These are phyloP conservation scores for Fusarium staphyleae DNA, from an alignment of 2,329 filamentous ascomycete species.

Conservation along the genomic window DNA sequence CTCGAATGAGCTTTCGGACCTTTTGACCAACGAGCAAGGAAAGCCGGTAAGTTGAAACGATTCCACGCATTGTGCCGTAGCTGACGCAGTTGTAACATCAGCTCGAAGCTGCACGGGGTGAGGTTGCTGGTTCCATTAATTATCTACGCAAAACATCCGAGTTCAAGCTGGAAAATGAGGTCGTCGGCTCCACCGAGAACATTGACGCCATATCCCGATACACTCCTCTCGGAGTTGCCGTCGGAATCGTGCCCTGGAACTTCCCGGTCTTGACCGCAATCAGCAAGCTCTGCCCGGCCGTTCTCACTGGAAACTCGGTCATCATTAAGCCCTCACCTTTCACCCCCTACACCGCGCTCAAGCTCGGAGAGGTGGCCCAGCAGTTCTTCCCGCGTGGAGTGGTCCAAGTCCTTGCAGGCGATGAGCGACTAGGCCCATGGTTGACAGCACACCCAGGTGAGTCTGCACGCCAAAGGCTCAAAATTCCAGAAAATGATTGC, in stretches of 20 bases:
- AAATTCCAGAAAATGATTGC: too few relatives aligned
- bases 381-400: slow-evolving; percentile 68
- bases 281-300: slow-evolving; percentile 61
- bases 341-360: slow-evolving; percentile 64
- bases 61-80: slow-evolving; percentile 3
- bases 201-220: not conserved
- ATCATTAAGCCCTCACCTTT: slow-evolving; percentile 66
- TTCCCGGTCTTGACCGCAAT: slow-evolving; percentile 29
- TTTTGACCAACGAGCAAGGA: slow-evolving; percentile 37
- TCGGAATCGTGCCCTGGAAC: slow-evolving; percentile 38
- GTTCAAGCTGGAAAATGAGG: slow-evolving; percentile 23
- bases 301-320: slow-evolving; percentile 63
- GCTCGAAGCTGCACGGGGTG: too few relatives aligned
- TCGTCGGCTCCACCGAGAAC: slow-evolving; percentile 26
- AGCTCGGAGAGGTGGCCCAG: slow-evolving; percentile 64
- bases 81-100: not conserved
- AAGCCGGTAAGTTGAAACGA: slow-evolving; percentile 34
- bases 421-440: slow-evolving; percentile 65
- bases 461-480: too few relatives aligned
- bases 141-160: too few relatives aligned
- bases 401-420: slow-evolving; percentile 65
- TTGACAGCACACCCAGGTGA: slow-evolving; percentile 66
- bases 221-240: slow-evolving; percentile 24
- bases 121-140: too few relatives aligned
- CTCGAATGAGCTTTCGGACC: slow-evolving; percentile 29